Evolutionary conservation across 1,284 basidiomycete genomes (phyloP).

Genomic region (Singerocomus inundabilis): DNA sequence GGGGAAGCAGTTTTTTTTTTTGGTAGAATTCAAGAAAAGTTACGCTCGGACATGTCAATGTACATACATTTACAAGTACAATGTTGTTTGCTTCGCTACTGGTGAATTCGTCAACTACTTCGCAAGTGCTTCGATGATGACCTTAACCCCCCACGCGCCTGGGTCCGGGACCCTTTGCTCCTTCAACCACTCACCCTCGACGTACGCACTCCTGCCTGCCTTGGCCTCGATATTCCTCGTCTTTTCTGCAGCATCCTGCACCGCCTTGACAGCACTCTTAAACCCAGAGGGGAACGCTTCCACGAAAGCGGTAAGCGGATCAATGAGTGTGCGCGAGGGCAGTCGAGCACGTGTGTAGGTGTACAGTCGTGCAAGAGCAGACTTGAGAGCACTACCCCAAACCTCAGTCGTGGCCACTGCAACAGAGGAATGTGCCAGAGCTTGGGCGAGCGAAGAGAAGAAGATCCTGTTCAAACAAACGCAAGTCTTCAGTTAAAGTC

Average conservation of each 20-base stretch:
- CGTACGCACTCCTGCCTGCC: conserved; percentile 88
- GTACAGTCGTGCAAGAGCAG: conserved; percentile 73
- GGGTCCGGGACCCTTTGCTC: conserved; percentile 79
- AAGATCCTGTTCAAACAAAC: conserved; percentile 62
- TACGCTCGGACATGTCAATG: neutral
- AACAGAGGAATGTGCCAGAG: conserved; percentile 49
- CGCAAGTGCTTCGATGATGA: conserved; percentile 63
- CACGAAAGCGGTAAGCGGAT: conserved; percentile 87
- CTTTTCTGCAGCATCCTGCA: conserved; percentile 66
- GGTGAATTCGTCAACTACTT: neutral
- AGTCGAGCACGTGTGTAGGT: conserved; percentile 87
- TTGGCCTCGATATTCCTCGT: conserved; percentile 80
- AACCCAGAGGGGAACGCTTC: conserved; percentile 43
- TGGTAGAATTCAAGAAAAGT: neutral
- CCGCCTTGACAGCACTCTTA: conserved; percentile 58
- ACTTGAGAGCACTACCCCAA: conserved; percentile 63
- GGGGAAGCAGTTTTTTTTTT: neutral
- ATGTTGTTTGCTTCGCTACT: neutral
- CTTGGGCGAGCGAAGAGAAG: conserved; percentile 82
- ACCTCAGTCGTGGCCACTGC: conserved; percentile 45
- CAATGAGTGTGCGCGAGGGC: conserved; percentile 88
- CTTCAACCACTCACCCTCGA: conserved; percentile 71
- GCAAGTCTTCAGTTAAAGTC: conserved; percentile 2
- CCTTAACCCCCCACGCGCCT: conserved; percentile 86
- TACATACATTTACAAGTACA: neutral